Evolutionary conservation across 2,329 filamentous ascomycete genomes (phyloP).

Genomic region (Polytolypa hystricis): DNA sequence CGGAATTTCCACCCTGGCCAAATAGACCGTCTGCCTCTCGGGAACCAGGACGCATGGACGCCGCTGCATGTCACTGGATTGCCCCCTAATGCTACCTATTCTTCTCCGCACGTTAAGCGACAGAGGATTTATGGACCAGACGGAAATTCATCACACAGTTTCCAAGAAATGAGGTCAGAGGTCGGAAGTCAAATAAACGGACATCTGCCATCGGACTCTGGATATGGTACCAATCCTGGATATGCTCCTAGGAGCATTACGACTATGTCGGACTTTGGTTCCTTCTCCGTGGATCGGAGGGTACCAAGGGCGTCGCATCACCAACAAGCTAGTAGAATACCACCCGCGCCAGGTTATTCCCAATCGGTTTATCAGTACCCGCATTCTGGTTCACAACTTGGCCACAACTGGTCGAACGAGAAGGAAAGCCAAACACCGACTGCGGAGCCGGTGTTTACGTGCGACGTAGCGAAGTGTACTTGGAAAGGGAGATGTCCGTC

Average conservation of each 20-base stretch:
- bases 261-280: constrained; percentile 20
- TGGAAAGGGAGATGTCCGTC: constrained; percentile 31
- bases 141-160: constrained; percentile 16
- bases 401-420: not conserved
- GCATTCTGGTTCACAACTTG: not conserved
- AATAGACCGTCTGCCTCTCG: not conserved
- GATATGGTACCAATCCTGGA: constrained; percentile 28
- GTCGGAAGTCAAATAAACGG: constrained; percentile 23
- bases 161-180: constrained; percentile 22
- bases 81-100: constrained; percentile 11
- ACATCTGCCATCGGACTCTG: constrained; percentile 24
- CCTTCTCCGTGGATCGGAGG: constrained; percentile 16
- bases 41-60: constrained; percentile 23
- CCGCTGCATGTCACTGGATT: constrained; percentile 22
- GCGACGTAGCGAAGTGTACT: constrained; percentile 20
- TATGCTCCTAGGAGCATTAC: constrained; percentile 24
- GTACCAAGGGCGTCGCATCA: too few species aligned
- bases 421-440: not conserved
- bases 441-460: constrained; percentile 16
- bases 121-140: constrained; percentile 15
- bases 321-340: too few species aligned
- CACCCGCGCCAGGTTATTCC: too few species aligned
- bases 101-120: constrained; percentile 8
- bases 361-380: not conserved
- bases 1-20: not conserved